Conservation (phyloP, 2,329 filamentous ascomycete genomes). For the Pseudogymnoascus sp. region DNA sequence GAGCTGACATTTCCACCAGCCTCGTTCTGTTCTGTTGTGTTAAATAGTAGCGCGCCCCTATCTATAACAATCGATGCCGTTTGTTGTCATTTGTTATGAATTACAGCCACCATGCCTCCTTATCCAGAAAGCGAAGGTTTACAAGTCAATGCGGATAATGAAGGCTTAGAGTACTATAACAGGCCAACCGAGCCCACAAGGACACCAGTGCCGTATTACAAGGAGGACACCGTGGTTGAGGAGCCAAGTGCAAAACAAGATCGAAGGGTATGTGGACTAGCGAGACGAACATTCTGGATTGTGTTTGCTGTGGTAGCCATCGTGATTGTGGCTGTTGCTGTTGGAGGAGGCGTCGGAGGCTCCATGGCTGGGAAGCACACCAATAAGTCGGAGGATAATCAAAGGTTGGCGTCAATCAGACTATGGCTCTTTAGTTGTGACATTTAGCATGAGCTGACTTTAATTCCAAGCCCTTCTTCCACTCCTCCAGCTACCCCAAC, state of each 20-base stretch:
- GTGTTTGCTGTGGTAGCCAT: neutral
- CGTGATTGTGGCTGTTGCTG: conserved; percentile 12
- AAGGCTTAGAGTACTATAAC: neutral
- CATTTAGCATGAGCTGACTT: neutral
- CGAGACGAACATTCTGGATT: conserved; percentile 12
- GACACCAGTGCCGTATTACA: neutral
- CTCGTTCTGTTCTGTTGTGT: neutral
- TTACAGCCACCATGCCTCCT: neutral
- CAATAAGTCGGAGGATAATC: neutral
- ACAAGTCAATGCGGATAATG: neutral
- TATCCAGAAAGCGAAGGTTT: neutral
- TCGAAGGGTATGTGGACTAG: conserved; percentile 11
- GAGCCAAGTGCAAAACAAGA: neutral
- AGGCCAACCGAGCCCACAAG: neutral
- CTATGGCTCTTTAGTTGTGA: neutral
- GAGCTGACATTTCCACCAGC: neutral
- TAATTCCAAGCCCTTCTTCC: neutral
- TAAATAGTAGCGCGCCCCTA: neutral
- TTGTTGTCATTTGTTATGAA: neutral
- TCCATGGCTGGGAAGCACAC: conserved; percentile 1
- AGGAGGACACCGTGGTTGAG: neutral
- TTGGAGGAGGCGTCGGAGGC: conserved; percentile 15
- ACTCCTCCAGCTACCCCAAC: neutral
- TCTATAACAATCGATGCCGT: neutral
- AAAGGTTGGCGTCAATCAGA: neutral